Conservation (phyloP, 2,329 filamentous ascomycete species). For the Cadophora malorum region DNA sequence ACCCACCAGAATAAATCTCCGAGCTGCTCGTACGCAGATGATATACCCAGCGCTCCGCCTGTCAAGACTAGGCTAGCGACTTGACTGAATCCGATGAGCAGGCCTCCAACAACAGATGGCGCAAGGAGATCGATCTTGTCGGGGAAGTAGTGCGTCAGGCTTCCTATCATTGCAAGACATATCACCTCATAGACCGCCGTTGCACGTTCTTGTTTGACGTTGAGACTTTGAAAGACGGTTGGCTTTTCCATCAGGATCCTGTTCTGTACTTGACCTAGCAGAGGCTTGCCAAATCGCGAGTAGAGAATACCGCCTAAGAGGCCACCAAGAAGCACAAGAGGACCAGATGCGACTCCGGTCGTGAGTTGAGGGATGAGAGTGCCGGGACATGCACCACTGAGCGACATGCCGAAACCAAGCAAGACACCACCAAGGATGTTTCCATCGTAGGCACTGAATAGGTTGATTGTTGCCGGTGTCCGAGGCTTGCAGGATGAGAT, state of each 20-base stretch:
- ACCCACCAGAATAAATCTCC: constrained; percentile 58
- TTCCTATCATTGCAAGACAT: constrained; percentile 30
- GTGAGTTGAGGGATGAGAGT: constrained; percentile 66
- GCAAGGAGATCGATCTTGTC: constrained; percentile 25
- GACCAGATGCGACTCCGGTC: constrained; percentile 35
- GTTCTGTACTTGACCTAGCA: not conserved
- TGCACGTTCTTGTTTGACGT: constrained; percentile 18
- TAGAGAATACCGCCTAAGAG: constrained; percentile 60
- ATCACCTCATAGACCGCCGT: constrained; percentile 34
- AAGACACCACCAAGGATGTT: constrained; percentile 69
- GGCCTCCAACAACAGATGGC: constrained; percentile 54
- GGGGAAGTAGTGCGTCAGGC: constrained; percentile 21
- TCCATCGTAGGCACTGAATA: constrained; percentile 65
- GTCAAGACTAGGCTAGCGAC: constrained; percentile 60
- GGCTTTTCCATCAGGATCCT: constrained; percentile 18
- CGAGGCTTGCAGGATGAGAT: constrained; percentile 43
- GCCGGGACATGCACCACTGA: constrained; percentile 70
- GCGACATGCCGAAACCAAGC: constrained; percentile 69
- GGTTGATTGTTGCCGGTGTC: constrained; percentile 34
- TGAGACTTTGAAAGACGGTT: constrained; percentile 36
- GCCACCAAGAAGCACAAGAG: constrained; percentile 59
- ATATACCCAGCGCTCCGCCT: constrained; percentile 63
- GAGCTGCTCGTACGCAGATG: constrained; percentile 65
- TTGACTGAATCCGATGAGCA: constrained; percentile 65
- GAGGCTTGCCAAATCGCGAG: constrained; percentile 39